Percentiles rank a stretch among this genome's conserved stretches.
phyloP scores from a whole-genome alignment of 2,329 filamentous ascomycete species.

The Sarocladium brachiariae region DNA sequence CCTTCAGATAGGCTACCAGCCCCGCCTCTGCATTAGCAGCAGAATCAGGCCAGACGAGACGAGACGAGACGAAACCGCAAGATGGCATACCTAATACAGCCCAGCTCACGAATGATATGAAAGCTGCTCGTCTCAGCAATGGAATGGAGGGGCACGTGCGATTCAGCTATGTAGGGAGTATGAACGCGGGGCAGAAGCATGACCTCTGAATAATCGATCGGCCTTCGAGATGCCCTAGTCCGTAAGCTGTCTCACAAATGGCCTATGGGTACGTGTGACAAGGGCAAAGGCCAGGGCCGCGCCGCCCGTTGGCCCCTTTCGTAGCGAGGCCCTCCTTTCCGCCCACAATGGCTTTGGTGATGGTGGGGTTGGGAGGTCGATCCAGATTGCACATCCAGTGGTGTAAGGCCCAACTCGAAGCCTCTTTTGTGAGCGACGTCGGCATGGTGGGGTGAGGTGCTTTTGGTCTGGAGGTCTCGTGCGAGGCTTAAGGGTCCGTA shows the following conservation, averaged over 20 bases:
- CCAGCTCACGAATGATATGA: neutral
- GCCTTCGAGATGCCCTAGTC: neutral
- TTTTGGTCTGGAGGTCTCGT: neutral
- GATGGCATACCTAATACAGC: neutral
- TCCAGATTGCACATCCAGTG: conserved; percentile 7
- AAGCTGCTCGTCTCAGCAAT: neutral
- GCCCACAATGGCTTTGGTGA: neutral
- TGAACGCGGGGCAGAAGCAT: neutral
- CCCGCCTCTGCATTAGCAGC: neutral
- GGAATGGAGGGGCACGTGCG: conserved; percentile 7
- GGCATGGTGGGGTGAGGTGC: neutral
- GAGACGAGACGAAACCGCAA: conserved; percentile 6
- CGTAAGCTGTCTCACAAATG: neutral
- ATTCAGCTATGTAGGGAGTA: neutral
- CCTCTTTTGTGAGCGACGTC: neutral
- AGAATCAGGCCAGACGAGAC: too few relatives aligned
- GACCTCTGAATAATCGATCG: neutral
- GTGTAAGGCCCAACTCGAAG: neutral
- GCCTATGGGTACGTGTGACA: conserved; percentile 9
- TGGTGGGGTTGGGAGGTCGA: conserved; percentile 5
- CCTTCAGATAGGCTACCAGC: conserved; percentile 3
- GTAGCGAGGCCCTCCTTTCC: neutral
- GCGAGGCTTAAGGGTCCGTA: neutral
- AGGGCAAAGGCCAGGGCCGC: conserved; percentile 5
- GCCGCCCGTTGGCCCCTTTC: conserved; percentile 6